Percentiles rank a stretch among this genome's conserved stretches.
Conservation (phyloP, 352 stramenopile genomes). For the Globisporangium spiculum region DNA sequence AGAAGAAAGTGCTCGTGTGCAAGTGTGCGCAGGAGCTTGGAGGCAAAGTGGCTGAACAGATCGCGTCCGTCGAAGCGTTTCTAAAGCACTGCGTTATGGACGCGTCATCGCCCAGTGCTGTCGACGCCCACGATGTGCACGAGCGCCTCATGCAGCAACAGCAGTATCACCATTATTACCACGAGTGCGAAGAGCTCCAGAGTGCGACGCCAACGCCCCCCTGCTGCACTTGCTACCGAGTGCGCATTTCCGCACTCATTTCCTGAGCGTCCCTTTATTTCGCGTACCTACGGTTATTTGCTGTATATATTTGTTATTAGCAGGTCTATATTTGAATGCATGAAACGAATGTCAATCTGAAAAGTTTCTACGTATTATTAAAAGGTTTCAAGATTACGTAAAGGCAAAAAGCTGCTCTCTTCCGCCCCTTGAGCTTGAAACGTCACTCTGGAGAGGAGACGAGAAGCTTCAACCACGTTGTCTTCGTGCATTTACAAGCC, state of each 20-base stretch:
- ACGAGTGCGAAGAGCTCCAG: neutral
- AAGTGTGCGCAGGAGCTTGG: constrained; percentile 6
- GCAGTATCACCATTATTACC: neutral
- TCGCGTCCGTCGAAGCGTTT: constrained; percentile 8
- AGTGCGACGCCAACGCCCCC: neutral
- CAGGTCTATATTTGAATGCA: neutral
- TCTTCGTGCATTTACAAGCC: neutral
- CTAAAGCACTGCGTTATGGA: constrained; percentile 1
- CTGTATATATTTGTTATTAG: neutral
- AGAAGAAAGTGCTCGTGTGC: neutral
- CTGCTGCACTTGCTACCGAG: constrained; percentile 14
- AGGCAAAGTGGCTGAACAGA: neutral
- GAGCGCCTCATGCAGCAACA: neutral
- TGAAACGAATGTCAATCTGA: neutral
- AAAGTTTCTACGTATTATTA: neutral
- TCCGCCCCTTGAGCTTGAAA: constrained; percentile 28
- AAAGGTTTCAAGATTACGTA: neutral
- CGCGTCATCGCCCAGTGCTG: neutral
- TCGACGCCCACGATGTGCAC: neutral
- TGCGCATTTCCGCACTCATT: constrained; percentile 20
- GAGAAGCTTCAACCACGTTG: neutral
- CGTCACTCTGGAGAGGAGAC: constrained; percentile 19
- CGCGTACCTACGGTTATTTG: neutral
- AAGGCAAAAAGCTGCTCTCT: neutral
- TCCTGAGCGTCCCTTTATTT: neutral